phyloP scores from a whole-genome alignment of 1,284 basidiomycete genomes.

The Sanguinoderma infundibulare region DNA sequence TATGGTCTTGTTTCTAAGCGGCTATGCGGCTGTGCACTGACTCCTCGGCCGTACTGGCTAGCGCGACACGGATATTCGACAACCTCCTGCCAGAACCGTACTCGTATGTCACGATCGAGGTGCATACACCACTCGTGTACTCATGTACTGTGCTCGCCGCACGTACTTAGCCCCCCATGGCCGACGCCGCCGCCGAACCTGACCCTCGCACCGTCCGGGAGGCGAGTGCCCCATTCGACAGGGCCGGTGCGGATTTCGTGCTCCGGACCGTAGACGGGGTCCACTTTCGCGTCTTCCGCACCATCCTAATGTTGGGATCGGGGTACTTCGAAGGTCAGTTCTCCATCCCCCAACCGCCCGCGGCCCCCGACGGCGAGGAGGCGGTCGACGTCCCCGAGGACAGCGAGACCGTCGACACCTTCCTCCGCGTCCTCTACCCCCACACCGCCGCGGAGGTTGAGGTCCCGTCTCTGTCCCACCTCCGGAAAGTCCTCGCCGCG shows the following conservation, averaged over 20 bases:
- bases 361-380: not conserved
- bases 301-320: conserved; percentile 23
- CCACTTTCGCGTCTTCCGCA: conserved; percentile 22
- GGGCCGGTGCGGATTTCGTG: conserved; percentile 20
- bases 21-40: too few species aligned
- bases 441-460: not conserved
- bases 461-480: conserved; percentile 12
- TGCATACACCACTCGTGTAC: not conserved
- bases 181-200: not conserved
- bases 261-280: conserved; percentile 17
- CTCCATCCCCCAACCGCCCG: conserved; percentile 19
- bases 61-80: not conserved
- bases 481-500: conserved; percentile 33
- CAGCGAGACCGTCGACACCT: conserved; percentile 15
- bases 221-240: conserved; percentile 20
- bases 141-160: not conserved
- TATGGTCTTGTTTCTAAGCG: too few species aligned
- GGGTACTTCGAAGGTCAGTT: conserved; percentile 25
- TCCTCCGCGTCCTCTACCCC: conserved; percentile 23
- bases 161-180: not conserved
- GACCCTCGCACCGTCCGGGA: not conserved
- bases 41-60: too few species aligned
- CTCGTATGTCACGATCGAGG: not conserved
- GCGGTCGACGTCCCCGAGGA: conserved; percentile 21
- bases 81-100: not conserved